Conservation (phyloP, 345 rosid genomes). For the Acer saccharum region DNA sequence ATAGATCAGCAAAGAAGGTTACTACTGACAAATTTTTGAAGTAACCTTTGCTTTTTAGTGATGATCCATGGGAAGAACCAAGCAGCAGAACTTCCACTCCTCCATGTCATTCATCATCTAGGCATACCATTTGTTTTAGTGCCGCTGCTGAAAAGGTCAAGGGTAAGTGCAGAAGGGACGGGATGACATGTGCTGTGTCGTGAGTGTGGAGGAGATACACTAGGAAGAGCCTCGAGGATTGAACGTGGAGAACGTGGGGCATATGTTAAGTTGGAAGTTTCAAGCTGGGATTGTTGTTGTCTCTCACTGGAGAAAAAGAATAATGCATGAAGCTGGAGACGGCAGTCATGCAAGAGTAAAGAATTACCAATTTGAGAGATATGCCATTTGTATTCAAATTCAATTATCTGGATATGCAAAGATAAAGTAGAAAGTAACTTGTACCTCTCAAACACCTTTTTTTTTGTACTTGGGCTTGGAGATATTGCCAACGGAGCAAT, state of each 20-base stretch:
- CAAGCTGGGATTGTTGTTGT: constrained; percentile 37
- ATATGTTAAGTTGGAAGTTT: constrained; percentile 45
- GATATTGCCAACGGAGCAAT: constrained; percentile 39
- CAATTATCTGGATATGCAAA: neutral
- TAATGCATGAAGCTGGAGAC: constrained; percentile 45
- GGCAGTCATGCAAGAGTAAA: constrained; percentile 28
- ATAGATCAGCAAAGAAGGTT: neutral
- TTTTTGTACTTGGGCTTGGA: constrained; percentile 29
- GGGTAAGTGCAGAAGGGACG: constrained; percentile 20
- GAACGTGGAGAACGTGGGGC: constrained; percentile 49
- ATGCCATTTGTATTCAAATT: neutral
- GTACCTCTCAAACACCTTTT: constrained; percentile 53
- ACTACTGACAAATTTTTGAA: neutral
- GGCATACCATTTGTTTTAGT: constrained; percentile 9
- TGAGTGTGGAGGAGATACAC: constrained; percentile 37
- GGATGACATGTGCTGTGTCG: constrained; percentile 13
- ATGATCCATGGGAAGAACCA: constrained; percentile 3
- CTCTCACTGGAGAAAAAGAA: constrained; percentile 65
- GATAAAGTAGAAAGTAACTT: constrained; percentile 4
- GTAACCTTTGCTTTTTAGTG: constrained; percentile 2
- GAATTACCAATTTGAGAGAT: constrained; percentile 19
- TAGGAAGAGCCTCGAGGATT: constrained; percentile 51
- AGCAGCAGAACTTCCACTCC: constrained; percentile 21
- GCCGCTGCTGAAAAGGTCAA: neutral
- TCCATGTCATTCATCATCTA: constrained; percentile 2